Evolutionary conservation across 1,139 yeast genomes (phyloP).

Genomic region (Suhomyces maxii): DNA sequence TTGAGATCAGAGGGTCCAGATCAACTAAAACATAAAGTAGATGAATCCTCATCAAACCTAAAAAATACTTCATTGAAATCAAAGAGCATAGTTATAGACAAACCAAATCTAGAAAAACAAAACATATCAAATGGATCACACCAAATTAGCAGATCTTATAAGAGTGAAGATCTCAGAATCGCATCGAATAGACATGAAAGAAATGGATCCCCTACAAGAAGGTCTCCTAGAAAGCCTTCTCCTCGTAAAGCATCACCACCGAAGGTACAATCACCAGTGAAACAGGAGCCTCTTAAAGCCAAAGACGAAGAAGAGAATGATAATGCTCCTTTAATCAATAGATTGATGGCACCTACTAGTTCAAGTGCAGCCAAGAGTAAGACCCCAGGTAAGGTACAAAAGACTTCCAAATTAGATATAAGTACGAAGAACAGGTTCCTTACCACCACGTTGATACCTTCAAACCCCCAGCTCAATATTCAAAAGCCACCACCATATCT

Average conservation of each 20-base stretch:
- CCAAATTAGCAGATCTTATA: not conserved
- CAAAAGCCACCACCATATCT: conserved; percentile 11
- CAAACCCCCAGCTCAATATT: conserved; percentile 18
- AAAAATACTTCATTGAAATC: not conserved
- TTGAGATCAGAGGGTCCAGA: too few relatives aligned
- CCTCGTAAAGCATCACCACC: conserved; percentile 1
- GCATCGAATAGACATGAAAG: not conserved
- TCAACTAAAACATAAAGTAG: not conserved
- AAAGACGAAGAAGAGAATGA: conserved; percentile 1
- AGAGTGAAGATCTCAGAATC: too few relatives aligned
- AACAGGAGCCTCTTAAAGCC: conserved; percentile 8
- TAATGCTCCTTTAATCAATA: conserved; percentile 16
- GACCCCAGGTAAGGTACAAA: conserved; percentile 8
- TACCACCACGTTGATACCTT: conserved; percentile 37
- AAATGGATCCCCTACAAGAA: conserved; percentile 6
- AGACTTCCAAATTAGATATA: conserved; percentile 7
- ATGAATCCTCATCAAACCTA: not conserved
- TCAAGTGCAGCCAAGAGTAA: conserved; percentile 31
- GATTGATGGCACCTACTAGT: conserved; percentile 30
- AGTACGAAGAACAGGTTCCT: conserved; percentile 32
- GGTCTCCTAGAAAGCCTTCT: not conserved
- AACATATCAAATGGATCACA: not conserved
- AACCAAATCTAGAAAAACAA: not conserved
- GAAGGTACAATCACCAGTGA: not conserved
- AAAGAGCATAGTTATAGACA: not conserved